Base-by-base conservation (phyloP, 2,329 filamentous ascomycete genomes). In the Didymella lethalis region DNA sequence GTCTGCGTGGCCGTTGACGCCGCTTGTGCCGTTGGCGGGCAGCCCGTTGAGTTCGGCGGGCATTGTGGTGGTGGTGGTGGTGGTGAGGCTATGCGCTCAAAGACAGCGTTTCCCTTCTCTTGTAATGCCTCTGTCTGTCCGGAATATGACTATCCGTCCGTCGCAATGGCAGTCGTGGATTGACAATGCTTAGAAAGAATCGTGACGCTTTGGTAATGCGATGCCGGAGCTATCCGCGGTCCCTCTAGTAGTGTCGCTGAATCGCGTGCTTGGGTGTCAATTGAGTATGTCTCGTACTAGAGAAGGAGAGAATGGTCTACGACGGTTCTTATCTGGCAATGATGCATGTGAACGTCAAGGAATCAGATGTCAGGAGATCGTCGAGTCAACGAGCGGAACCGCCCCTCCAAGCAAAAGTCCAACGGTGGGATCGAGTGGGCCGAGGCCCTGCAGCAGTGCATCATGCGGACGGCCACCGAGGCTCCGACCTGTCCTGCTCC, bases 121-220 rank as follows among this genome's bases (percentile, higher is more conserved):
- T 40, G 45, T 48, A 38, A 7, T 36, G 2, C 10, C 20, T 23
- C 7, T 36, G 52, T 44, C 48, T 40, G 41, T 32, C 25, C 40
- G 34, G 46, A 32, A 38, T 46, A 47, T 43, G 46, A 44, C 48
- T 59, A 36, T 20, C 36, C 50, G 47, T 48, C 16, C 23, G 49
- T 49, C 26, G 36, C 43, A 50, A 46, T 31, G 25, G 29, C 52
- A 14, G 34, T 31, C 29, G 56, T 50, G 41, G 44, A 56, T 63
- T 58, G 63, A 26, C 56, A 63, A 62, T 63, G 66, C 66, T 67
- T 66, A 69, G 64, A 48, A 69, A 66, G 57, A 48, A 54, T 41
- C 20, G 34, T n/a, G 62, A 40, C 54, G 57, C 52, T 57, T 67
- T 61, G 59, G 67, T 72, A 68, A 66, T 64, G 66, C 61, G 63